phyloP scores from a whole-genome alignment of 331 rosid species.

The Malus hybrid region DNA sequence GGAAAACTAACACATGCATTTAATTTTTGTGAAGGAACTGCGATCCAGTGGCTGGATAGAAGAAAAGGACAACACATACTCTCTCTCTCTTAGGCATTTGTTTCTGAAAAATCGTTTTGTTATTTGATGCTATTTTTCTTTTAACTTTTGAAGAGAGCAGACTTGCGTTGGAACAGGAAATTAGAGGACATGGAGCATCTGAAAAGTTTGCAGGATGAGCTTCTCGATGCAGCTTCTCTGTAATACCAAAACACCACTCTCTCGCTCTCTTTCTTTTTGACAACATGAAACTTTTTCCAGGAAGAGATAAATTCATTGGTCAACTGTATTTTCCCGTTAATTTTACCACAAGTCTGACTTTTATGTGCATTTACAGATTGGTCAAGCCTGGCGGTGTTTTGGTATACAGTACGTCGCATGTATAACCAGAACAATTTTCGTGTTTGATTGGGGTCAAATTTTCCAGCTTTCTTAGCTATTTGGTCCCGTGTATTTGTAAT shows the following conservation, averaged over 20 bases:
- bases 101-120: not conserved
- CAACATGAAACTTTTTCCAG: not conserved
- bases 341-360: not conserved
- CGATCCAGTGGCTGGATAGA: too few relatives aligned
- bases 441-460: too few relatives aligned
- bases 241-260: slow-evolving; percentile 24
- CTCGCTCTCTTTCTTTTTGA: not conserved
- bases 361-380: too few relatives aligned
- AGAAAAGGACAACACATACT: not conserved
- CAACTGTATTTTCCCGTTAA: not conserved
- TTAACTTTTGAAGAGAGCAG: slow-evolving; percentile 61
- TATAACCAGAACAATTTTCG: too few relatives aligned
- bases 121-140: not conserved
- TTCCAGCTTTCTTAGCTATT: too few relatives aligned
- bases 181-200: slow-evolving; percentile 68
- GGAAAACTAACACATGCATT: too few relatives aligned
- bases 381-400: too few relatives aligned
- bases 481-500: too few relatives aligned
- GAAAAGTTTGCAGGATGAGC: slow-evolving; percentile 67
- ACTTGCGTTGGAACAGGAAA: slow-evolving; percentile 76
- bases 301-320: not conserved
- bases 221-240: slow-evolving; percentile 71
- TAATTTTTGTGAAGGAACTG: too few relatives aligned
- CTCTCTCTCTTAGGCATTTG: not conserved
- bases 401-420: too few relatives aligned